These are phyloP conservation scores for Thermomucor indicae-seudaticae DNA, from an alignment of 371 early-diverging fungal species.

Conservation along the genomic window DNA sequence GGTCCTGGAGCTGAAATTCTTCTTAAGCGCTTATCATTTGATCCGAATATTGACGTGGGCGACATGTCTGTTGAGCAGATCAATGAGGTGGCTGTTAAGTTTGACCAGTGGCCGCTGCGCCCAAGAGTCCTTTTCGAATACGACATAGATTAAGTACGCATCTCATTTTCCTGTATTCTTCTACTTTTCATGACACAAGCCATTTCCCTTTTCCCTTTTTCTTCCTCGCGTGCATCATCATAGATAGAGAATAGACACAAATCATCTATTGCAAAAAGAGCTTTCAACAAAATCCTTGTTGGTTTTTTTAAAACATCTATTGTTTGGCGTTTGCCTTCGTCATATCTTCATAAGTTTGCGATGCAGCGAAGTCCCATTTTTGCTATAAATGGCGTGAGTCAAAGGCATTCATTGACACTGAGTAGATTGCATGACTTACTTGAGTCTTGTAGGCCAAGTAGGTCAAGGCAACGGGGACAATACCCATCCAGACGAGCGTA, in stretches of 20 bases:
- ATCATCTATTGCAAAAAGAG: too few relatives aligned
- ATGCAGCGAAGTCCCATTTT: conserved; percentile 45
- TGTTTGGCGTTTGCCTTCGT: not conserved
- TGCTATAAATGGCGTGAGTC: conserved; percentile 13
- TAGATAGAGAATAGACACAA: too few relatives aligned
- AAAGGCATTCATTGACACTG: not conserved
- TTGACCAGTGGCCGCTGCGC: conserved; percentile 60
- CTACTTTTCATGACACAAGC: too few relatives aligned
- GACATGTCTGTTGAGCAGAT: conserved; percentile 50
- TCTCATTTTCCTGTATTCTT: too few relatives aligned
- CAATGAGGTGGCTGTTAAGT: conserved; percentile 54
- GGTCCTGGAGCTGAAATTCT: conserved; percentile 65
- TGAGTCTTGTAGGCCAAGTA: conserved; percentile 43
- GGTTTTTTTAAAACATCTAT: not conserved
- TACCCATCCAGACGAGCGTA: conserved; percentile 44
- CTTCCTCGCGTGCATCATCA: too few relatives aligned
- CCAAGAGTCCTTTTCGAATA: conserved; percentile 52
- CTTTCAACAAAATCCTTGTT: too few relatives aligned
- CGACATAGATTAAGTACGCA: too few relatives aligned
- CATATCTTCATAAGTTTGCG: conserved; percentile 40
- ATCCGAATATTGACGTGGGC: conserved; percentile 38
- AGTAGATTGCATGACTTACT: too few relatives aligned
- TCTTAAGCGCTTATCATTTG: conserved; percentile 49
- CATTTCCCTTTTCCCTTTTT: too few relatives aligned
- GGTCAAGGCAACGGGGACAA: conserved; percentile 52